Percentiles rank a stretch among this genome's conserved stretches.
These are phyloP conservation scores for Crithidia sp. DNA, from an alignment of 208 protist genomes.

Conservation along the genomic window DNA sequence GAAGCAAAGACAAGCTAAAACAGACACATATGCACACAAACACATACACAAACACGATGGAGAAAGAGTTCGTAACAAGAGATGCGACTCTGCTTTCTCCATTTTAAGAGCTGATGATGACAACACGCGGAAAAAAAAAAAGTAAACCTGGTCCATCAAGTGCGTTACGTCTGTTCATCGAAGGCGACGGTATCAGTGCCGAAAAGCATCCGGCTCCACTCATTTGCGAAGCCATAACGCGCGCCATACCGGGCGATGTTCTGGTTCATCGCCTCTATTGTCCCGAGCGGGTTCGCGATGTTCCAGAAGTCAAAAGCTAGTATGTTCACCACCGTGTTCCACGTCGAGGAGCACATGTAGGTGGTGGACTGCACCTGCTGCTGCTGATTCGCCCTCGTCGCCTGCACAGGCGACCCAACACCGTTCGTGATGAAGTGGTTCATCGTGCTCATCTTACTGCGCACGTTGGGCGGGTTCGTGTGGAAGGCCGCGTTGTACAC, in stretches of 20 bases:
- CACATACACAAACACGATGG: neutral
- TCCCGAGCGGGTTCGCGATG: conserved; percentile 40
- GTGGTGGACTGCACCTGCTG: conserved; percentile 24
- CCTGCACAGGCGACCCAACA: conserved; percentile 26
- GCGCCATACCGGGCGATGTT: conserved; percentile 37
- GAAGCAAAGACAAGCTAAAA: neutral
- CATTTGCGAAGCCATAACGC: conserved; percentile 24
- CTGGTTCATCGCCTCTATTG: conserved; percentile 41
- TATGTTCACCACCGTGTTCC: conserved; percentile 43
- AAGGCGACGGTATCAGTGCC: conserved; percentile 12
- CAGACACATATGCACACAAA: neutral
- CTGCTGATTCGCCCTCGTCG: conserved; percentile 29
- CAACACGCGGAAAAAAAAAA: neutral
- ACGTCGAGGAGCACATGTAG: conserved; percentile 30
- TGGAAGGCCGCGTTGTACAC: conserved; percentile 29
- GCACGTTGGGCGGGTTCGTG: conserved; percentile 33
- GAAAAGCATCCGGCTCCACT: conserved; percentile 36
- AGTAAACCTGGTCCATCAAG: neutral
- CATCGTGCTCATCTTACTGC: conserved; percentile 42
- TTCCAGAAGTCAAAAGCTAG: conserved; percentile 47
- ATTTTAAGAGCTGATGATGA: no score
- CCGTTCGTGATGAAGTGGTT: conserved; percentile 47
- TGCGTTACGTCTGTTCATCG: neutral
- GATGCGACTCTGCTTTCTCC: neutral
- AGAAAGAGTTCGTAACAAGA: neutral